Evolutionary conservation across 768 basidiomycete species (phyloP).

Genomic region (Butyriboletus loyo): DNA sequence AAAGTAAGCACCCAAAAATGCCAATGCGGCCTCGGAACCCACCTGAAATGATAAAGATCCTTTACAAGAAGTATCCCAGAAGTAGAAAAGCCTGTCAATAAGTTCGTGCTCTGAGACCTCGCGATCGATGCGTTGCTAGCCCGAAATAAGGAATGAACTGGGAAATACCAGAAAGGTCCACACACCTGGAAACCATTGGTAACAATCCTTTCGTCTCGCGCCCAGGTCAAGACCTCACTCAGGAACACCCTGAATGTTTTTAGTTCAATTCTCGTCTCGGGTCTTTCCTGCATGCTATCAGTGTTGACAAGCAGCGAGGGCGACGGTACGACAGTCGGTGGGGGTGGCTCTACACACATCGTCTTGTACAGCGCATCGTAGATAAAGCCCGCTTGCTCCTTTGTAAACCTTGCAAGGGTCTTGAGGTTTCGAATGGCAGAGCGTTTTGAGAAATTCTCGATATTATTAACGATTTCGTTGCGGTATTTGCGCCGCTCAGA

Average conservation of each 20-base stretch:
- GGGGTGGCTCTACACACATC: slow-evolving; percentile 73
- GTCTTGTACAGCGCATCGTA: slow-evolving; percentile 91
- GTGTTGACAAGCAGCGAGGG: slow-evolving; percentile 54
- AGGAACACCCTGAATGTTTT: slow-evolving; percentile 86
- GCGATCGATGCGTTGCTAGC: slow-evolving; percentile 81
- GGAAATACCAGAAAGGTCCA: slow-evolving; percentile 1
- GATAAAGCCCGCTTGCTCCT: slow-evolving; percentile 84
- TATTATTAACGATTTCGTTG: slow-evolving; percentile 85
- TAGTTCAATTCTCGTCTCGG: slow-evolving; percentile 86
- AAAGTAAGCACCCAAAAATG: slow-evolving; percentile 4
- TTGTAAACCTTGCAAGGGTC: slow-evolving; percentile 73
- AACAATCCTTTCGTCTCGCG: slow-evolving; percentile 88
- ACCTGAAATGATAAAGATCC: slow-evolving; percentile 92
- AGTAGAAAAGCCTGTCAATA: slow-evolving; percentile 89
- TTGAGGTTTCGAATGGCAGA: slow-evolving; percentile 85
- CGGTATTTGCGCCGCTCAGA: slow-evolving; percentile 84
- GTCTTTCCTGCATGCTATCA: slow-evolving; percentile 65
- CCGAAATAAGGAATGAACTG: slow-evolving; percentile 1
- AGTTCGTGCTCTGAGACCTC: slow-evolving; percentile 95
- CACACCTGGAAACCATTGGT: slow-evolving; percentile 85
- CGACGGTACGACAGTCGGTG: slow-evolving; percentile 46
- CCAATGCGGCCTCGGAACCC: slow-evolving; percentile 9
- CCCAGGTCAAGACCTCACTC: slow-evolving; percentile 94
- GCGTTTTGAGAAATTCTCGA: slow-evolving; percentile 93
- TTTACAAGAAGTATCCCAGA: slow-evolving; percentile 82